Conservation (phyloP, 1,284 basidiomycete species). For the Ceratobasidium theobromae region DNA sequence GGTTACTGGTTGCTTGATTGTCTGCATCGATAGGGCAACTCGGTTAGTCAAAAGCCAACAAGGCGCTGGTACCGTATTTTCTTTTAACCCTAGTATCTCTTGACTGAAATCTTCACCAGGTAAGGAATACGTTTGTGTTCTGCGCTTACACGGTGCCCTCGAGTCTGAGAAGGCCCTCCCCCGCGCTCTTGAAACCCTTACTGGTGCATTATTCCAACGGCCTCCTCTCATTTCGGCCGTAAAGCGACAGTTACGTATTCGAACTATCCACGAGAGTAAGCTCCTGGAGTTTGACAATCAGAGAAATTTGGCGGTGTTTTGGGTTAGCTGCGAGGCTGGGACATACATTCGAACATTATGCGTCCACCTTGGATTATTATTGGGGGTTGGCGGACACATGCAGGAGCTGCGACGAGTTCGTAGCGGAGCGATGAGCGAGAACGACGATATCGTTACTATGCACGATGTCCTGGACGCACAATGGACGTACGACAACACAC, state of each 20-base stretch:
- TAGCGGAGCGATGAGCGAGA: conserved; percentile 94
- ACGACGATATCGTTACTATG: conserved; percentile 99
- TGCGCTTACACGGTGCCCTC: conserved; percentile 86
- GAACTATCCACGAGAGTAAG: conserved; percentile 97
- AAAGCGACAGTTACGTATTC: conserved; percentile 96
- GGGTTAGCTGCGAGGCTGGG: conserved; percentile 98
- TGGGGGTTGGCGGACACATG: conserved; percentile 99
- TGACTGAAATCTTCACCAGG: conserved; percentile 51
- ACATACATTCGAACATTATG: conserved; percentile 99
- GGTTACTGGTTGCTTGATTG: conserved; percentile 98
- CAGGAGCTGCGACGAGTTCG: conserved; percentile 96
- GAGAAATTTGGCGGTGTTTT: conserved; percentile 95
- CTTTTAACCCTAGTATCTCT: neutral
- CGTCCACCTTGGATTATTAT: conserved; percentile 91
- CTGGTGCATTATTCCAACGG: conserved; percentile 98
- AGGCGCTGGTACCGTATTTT: conserved; percentile 70
- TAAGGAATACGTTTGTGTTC: conserved; percentile 98
- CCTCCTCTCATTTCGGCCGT: conserved; percentile 99
- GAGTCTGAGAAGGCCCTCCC: conserved; percentile 84
- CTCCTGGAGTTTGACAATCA: conserved; percentile 98
- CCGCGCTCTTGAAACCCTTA: conserved; percentile 93
- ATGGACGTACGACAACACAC: conserved; percentile 98
- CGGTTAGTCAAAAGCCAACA: conserved; percentile 99
- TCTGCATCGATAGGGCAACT: conserved; percentile 99
- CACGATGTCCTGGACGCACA: conserved; percentile 99